A percentile compares a stretch with the other conserved stretches of the same genome.
phyloP scores from a whole-genome alignment of 306 rosid species.

The Inga laurina region DNA sequence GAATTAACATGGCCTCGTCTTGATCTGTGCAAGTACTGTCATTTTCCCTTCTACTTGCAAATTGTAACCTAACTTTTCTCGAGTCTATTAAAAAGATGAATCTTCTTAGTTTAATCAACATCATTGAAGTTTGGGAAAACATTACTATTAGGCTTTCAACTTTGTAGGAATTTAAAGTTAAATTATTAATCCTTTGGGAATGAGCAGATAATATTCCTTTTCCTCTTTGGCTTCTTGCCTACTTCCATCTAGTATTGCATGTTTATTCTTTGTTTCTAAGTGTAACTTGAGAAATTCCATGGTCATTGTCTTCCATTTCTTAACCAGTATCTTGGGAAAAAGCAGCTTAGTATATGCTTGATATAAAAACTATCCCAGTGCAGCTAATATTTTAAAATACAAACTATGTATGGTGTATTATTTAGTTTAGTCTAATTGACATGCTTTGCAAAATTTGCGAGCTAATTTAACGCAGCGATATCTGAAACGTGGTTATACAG shows the following conservation, averaged over 20 bases:
- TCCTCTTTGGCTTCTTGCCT: not conserved
- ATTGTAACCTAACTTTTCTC: conserved; percentile 23
- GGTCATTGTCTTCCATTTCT: not conserved
- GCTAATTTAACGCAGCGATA: conserved; percentile 18
- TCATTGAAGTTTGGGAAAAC: not conserved
- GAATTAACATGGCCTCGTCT: conserved; percentile 99
- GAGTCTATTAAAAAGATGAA: conserved; percentile 1
- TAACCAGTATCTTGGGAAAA: conserved; percentile 9
- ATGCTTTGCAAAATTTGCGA: not conserved
- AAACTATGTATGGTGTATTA: not conserved
- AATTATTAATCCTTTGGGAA: not conserved
- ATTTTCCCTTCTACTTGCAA: conserved; percentile 26
- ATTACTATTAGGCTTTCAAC: not conserved
- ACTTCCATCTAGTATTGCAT: not conserved
- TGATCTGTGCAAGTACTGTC: conserved; percentile 89
- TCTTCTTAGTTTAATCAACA: conserved; percentile 2
- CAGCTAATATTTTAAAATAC: not conserved
- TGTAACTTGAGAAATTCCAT: not conserved
- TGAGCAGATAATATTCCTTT: not conserved
- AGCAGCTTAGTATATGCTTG: not conserved
- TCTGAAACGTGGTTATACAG: conserved; percentile 53
- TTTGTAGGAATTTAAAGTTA: not conserved
- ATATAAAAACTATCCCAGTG: conserved; percentile 1
- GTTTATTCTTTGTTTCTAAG: not conserved
- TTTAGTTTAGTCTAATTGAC: not conserved